Evolutionary conservation across 1,284 basidiomycete genomes (phyloP).

Genomic region (Mycena citricolor): DNA sequence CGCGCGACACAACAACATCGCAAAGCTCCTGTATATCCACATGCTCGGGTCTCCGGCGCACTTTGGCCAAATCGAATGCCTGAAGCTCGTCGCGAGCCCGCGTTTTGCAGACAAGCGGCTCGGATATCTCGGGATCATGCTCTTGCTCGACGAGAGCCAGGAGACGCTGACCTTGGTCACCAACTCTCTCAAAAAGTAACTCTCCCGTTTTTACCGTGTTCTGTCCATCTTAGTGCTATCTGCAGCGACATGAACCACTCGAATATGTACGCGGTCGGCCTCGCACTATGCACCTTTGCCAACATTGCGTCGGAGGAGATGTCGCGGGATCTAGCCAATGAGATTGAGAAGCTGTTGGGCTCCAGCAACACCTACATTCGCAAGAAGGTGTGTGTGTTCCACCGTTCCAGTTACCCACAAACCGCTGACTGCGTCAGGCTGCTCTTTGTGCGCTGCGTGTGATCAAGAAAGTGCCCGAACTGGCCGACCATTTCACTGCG

Average conservation of each 20-base stretch:
- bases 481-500: slow-evolving; percentile 88
- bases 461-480: slow-evolving; percentile 95
- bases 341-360: slow-evolving; percentile 96
- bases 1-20: slow-evolving; percentile 94
- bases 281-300: slow-evolving; percentile 97
- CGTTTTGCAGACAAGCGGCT: slow-evolving; percentile 96
- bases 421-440: slow-evolving; percentile 56
- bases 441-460: slow-evolving; percentile 96
- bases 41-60: slow-evolving; percentile 99
- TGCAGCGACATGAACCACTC: slow-evolving; percentile 98
- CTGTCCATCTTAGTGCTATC: slow-evolving; percentile 38
- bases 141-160: slow-evolving; percentile 96
- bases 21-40: slow-evolving; percentile 98
- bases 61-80: slow-evolving; percentile 99
- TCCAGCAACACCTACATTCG: slow-evolving; percentile 99
- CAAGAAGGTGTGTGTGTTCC: slow-evolving; percentile 86
- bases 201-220: slow-evolving; percentile 31
- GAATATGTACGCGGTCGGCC: slow-evolving; percentile 98
- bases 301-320: slow-evolving; percentile 99
- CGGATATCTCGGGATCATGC: slow-evolving; percentile 98
- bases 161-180: slow-evolving; percentile 98
- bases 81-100: slow-evolving; percentile 98
- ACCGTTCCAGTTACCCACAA: slow-evolving; percentile 12
- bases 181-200: slow-evolving; percentile 97
- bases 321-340: slow-evolving; percentile 94